phyloP scores from a whole-genome alignment of 352 stramenopile genomes.

The Globisporangium middletonii region DNA sequence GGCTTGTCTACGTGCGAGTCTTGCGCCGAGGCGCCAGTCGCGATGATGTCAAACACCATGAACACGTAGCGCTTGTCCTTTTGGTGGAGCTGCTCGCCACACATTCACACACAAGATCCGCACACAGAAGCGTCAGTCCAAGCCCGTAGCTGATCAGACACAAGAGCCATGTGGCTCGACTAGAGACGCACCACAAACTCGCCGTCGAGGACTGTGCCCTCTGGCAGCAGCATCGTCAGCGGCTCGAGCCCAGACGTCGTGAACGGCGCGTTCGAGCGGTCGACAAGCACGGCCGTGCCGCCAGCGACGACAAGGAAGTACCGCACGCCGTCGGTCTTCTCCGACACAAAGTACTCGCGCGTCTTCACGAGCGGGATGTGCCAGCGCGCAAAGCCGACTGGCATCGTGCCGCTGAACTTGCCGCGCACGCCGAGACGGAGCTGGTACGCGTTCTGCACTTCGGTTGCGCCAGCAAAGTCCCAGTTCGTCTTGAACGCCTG shows the following conservation, averaged over 20 bases:
- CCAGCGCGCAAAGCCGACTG: conserved; percentile 87
- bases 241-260: conserved; percentile 72
- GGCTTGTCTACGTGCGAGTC: conserved; percentile 78
- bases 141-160: no score
- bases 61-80: conserved; percentile 84
- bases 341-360: conserved; percentile 84
- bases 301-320: conserved; percentile 87
- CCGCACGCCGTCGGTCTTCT: conserved; percentile 90
- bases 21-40: conserved; percentile 51
- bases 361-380: conserved; percentile 83
- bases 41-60: conserved; percentile 90
- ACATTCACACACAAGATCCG: conserved; percentile 9
- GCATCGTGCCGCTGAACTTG: conserved; percentile 89
- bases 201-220: conserved; percentile 87
- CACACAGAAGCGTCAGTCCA: no score
- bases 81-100: conserved; percentile 54
- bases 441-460: conserved; percentile 80
- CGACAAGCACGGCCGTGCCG: conserved; percentile 59
- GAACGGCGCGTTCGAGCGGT: conserved; percentile 77
- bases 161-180: background rate
- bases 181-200: conserved; percentile 70
- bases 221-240: conserved; percentile 70
- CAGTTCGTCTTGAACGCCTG: conserved; percentile 77
- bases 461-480: conserved; percentile 63
- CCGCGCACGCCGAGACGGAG: conserved; percentile 53